Percentiles rank a stretch among this genome's conserved stretches.
These are phyloP conservation scores for Macrocybe gigantea DNA, from an alignment of 768 basidiomycete species.

Conservation along the genomic window DNA sequence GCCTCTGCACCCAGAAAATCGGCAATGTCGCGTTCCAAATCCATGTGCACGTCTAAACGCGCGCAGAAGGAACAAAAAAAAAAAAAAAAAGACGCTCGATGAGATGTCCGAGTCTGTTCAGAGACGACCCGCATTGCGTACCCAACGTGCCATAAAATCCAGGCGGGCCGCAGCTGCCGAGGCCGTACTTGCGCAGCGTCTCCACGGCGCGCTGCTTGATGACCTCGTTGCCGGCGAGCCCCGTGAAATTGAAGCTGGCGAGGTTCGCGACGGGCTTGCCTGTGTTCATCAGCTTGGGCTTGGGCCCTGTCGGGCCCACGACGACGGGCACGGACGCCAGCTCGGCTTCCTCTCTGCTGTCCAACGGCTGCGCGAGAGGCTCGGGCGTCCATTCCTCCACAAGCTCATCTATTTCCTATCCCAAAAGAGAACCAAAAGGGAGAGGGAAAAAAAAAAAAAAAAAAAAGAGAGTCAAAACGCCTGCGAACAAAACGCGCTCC, in stretches of 20 bases:
- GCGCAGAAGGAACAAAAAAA: background rate
- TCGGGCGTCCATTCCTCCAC: slow-evolving; percentile 95
- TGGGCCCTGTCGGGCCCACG: slow-evolving; percentile 74
- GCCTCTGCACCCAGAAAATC: slow-evolving; percentile 87
- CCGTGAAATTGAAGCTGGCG: slow-evolving; percentile 88
- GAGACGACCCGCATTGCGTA: slow-evolving; percentile 28
- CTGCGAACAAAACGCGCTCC: background rate
- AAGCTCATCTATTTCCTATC: slow-evolving; percentile 91
- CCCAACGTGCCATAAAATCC: slow-evolving; percentile 97
- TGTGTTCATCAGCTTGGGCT: slow-evolving; percentile 66
- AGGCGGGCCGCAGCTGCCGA: slow-evolving; percentile 93
- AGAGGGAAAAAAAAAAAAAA: background rate
- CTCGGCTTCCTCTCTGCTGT: slow-evolving; percentile 54
- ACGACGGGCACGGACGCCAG: slow-evolving; percentile 75
- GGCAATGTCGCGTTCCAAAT: slow-evolving; percentile 84
- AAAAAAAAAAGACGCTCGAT: slow-evolving; percentile 2
- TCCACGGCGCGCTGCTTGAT: slow-evolving; percentile 85
- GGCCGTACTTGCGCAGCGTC: slow-evolving; percentile 81
- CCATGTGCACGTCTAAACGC: slow-evolving; percentile 78
- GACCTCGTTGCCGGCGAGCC: slow-evolving; percentile 80
- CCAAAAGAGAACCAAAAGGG: background rate
- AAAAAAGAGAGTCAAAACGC: background rate
- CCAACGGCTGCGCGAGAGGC: slow-evolving; percentile 63
- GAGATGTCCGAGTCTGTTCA: slow-evolving; percentile 1
- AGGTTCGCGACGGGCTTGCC: slow-evolving; percentile 82